Base-by-base conservation (phyloP, 768 basidiomycete species). In the Naganishia onofrii region DNA sequence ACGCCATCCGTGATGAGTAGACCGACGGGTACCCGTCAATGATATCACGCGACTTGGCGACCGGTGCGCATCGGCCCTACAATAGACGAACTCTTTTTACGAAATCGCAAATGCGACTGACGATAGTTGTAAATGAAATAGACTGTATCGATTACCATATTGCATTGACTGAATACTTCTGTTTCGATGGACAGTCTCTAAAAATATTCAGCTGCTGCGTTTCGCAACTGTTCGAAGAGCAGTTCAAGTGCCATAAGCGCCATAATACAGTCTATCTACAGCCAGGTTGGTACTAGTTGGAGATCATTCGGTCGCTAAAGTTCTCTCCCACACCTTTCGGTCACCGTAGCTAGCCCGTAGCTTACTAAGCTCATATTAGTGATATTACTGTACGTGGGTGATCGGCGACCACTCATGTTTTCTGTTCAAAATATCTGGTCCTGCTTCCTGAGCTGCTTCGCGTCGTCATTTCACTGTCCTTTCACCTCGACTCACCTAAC, bases 1-100 rank as follows among this genome's bases (percentile, higher is more conserved):
- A 51, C 12, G 1, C 23, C 23, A 51, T 51, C 48, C 23, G 12
- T n/a, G 4, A 13, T 51, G 48, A 51, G 3, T 4, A 26, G 48
- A 23, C 48, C 48, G n/a, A 51, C 48, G 7, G 77, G 60, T 70
- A 31, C 65, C 76, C 28, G 72, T 44, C 38, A 12, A 51, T 15
- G 7, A 15, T 15, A 17, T 42, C 9, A 17, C 7, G 15, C 42
- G 12, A 42, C 7, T 42, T 15, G 42, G 7, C 8, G 15, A 15
- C 42, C 42, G 42, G 8, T 42, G 42, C 15, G 42, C 42, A 42
- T 17, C 2, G 42, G 15, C 42, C 15, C 42, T 42, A 42, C 42
- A 42, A 7, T 15, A 42, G 42, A 15, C 13, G n/a, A 17, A 42
- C 42, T 7, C 42, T 42, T 42, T 36, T 42, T 10, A 42, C 13